These are phyloP conservation scores for Mycotypha africana DNA, from an alignment of 371 early-diverging fungal species.

Conservation along the genomic window DNA sequence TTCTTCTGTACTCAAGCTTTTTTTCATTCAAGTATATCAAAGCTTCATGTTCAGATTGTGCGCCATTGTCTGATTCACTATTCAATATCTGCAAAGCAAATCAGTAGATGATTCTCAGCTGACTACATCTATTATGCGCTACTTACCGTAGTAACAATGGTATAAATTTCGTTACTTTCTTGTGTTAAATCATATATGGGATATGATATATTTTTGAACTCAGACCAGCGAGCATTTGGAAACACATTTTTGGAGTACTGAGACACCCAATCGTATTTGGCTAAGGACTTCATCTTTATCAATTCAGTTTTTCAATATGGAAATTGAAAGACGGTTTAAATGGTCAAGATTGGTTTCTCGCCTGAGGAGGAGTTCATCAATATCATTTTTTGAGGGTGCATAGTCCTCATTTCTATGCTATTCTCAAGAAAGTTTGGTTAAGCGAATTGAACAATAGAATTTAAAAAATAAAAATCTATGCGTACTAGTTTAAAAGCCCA, in stretches of 20 bases:
- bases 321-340: too few relatives aligned
- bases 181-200: too few relatives aligned
- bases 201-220: too few relatives aligned
- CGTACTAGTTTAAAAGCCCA: too few relatives aligned
- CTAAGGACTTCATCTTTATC: too few relatives aligned
- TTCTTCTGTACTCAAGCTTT: conserved; percentile 8
- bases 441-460: conserved; percentile 4
- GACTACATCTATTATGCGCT: conserved; percentile 7
- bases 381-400: conserved; percentile 2
- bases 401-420: conserved; percentile 7
- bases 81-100: conserved; percentile 6
- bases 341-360: conserved; percentile 5
- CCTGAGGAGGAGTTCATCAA: conserved; percentile 2
- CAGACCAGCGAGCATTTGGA: too few relatives aligned
- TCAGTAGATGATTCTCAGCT: conserved; percentile 9
- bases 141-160: too few relatives aligned
- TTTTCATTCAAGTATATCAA: conserved; percentile 10
- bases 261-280: too few relatives aligned
- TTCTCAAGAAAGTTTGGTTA: conserved; percentile 5
- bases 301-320: too few relatives aligned
- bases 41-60: conserved; percentile 9
- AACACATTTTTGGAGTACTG: too few relatives aligned
- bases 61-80: conserved; percentile 4
- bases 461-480: neutral
- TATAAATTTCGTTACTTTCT: too few relatives aligned